Evolutionary conservation across 1,139 yeast genomes (phyloP).

Genomic region (Yamadazyma membranifaciens): DNA sequence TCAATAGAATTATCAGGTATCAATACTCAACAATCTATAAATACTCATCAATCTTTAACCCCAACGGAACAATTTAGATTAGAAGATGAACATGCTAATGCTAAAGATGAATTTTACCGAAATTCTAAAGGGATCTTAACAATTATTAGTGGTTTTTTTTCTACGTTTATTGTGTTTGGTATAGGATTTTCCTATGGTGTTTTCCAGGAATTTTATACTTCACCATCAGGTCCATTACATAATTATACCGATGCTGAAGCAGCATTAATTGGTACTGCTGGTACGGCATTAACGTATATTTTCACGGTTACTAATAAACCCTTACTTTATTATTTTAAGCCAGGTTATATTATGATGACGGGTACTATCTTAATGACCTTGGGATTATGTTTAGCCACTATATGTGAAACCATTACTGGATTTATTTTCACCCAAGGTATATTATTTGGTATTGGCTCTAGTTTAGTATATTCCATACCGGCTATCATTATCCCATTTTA

Average conservation of each 20-base stretch:
- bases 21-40: no score
- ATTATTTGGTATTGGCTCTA: conserved; percentile 37
- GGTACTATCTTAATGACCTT: conserved; percentile 26
- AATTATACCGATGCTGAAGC: conserved; percentile 22
- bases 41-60: neutral
- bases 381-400: conserved; percentile 27
- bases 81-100: neutral
- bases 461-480: conserved; percentile 37
- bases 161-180: conserved; percentile 35
- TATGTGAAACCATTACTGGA: conserved; percentile 22
- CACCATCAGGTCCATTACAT: conserved; percentile 26
- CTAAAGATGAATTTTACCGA: conserved; percentile 5
- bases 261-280: conserved; percentile 29
- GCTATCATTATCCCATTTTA: conserved; percentile 41
- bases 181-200: conserved; percentile 35
- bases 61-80: conserved; percentile 4
- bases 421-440: conserved; percentile 39
- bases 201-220: conserved; percentile 31
- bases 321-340: conserved; percentile 17
- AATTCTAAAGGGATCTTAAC: conserved; percentile 10
- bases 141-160: conserved; percentile 27
- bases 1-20: no score
- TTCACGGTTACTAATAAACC: conserved; percentile 26
- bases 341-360: conserved; percentile 22
- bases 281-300: conserved; percentile 27